A percentile compares a stretch with the other conserved stretches of the same genome.
phyloP scores from a whole-genome alignment of 2,329 filamentous ascomycete species.

The Xylariales sp. region DNA sequence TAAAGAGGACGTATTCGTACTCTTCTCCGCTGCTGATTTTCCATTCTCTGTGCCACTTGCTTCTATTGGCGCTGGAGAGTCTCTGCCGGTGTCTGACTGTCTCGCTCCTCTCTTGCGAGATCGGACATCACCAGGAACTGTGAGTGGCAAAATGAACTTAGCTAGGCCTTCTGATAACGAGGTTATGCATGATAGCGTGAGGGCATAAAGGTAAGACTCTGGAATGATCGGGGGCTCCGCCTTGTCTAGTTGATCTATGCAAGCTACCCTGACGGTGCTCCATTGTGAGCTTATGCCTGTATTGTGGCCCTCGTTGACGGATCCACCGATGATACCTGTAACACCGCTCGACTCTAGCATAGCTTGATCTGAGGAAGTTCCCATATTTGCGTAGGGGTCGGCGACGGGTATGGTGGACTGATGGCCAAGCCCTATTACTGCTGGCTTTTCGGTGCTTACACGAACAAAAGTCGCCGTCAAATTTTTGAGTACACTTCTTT shows the following conservation, averaged over 20 bases:
- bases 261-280: constrained; percentile 88
- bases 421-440: constrained; percentile 86
- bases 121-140: constrained; percentile 78
- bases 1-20: constrained; percentile 50
- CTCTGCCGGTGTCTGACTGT: constrained; percentile 55
- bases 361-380: constrained; percentile 79
- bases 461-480: constrained; percentile 91
- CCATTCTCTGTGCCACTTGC: constrained; percentile 51
- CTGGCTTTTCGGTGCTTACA: constrained; percentile 89
- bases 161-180: constrained; percentile 91
- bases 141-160: constrained; percentile 91
- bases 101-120: constrained; percentile 62
- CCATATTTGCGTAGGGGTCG: constrained; percentile 65
- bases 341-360: constrained; percentile 89
- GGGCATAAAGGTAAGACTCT: constrained; percentile 92
- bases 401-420: constrained; percentile 85
- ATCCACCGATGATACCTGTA: constrained; percentile 84
- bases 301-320: constrained; percentile 73
- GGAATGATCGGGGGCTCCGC: constrained; percentile 83
- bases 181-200: constrained; percentile 89
- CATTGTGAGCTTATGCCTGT: constrained; percentile 89
- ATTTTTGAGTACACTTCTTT: constrained; percentile 82
- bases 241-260: constrained; percentile 95
- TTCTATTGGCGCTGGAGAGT: constrained; percentile 56
- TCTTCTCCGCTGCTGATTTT: constrained; percentile 47